Evolutionary conservation across 768 basidiomycete genomes (phyloP), one percentile per base, ranked within the genome.

Genomic region (Phlegmacium glaucopus): DNA sequence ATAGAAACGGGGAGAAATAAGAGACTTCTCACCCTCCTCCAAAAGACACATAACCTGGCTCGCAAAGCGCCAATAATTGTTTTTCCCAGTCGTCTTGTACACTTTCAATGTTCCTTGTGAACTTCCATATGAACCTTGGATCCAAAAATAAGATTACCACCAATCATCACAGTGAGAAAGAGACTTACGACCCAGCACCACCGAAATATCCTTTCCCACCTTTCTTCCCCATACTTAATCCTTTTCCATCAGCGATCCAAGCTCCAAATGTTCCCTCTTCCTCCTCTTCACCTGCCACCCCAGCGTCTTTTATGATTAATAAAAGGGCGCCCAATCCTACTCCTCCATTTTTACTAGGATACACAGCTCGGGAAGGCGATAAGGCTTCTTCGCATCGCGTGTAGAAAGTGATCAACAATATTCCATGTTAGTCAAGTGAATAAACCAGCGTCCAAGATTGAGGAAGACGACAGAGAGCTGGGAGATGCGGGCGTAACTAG

Each of bases 351-450:
- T 76, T 1, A 97, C 54, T n/a, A 97, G 54, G 37, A 79, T 79
- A 59, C 56, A 16, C 64, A 60, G 4, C 56, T 62, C 3, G 61
- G 56, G 10, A 59, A 61, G 0, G 54, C 11, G n/a, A 10, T 34
- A n/a, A 10, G 6, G 32, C 11, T 10, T 34, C 60, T 42, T 79
- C 80, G 44, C 84, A 88, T 1, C 76, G 76, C 2, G 76, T 58
- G 63, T 96, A 97, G 5, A 97, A 76, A 1, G 95, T 96, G 39
- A 86, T 83, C 11, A 97, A 74, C 10, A 92, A 94, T 38, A 94
- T 93, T 0, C 95, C 95, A 55, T 98, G 89, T 58, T 96, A 94
- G 59, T 98, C 95, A 13, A 96, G 75, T 12, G 91, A 94, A 68
- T 94, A 94, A 5, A 93, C 67, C n/a, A n/a, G n/a, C n/a, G n/a